phyloP scores from a whole-genome alignment of 2,329 filamentous ascomycete species.

The Neopestalotiopsis clavispora region DNA sequence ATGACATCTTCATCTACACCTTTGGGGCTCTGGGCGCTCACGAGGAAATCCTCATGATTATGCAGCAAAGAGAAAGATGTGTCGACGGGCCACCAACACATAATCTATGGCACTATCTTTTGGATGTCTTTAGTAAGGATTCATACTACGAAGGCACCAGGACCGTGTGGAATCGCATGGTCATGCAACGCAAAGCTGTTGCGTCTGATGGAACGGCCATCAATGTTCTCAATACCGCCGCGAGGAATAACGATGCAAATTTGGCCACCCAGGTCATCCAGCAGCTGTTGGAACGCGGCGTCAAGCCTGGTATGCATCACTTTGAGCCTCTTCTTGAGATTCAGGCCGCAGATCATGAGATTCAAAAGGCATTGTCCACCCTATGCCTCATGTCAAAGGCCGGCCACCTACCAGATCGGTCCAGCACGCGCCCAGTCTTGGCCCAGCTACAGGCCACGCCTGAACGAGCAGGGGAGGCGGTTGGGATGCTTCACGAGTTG shows the following conservation, averaged over 20 bases:
- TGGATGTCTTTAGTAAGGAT: conserved; percentile 74
- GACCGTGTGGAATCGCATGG: conserved; percentile 73
- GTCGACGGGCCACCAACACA: conserved; percentile 46
- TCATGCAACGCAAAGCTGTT: conserved; percentile 60
- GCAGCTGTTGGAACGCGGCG: conserved; percentile 62
- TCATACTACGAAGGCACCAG: conserved; percentile 68
- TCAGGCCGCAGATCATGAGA: conserved; percentile 64
- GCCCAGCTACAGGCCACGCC: conserved; percentile 54
- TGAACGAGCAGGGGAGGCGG: conserved; percentile 53
- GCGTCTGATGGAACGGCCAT: conserved; percentile 69
- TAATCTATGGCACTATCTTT: conserved; percentile 70
- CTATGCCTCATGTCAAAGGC: conserved; percentile 76
- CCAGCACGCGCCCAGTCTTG: conserved; percentile 69
- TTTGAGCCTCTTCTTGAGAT: conserved; percentile 81
- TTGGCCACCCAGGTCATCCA: conserved; percentile 76
- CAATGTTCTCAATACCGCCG: conserved; percentile 74
- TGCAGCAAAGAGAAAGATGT: conserved; percentile 59
- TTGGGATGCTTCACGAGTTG: conserved; percentile 61
- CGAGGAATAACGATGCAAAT: conserved; percentile 67
- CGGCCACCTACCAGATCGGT: conserved; percentile 59
- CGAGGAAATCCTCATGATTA: conserved; percentile 75
- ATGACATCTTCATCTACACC: conserved; percentile 76
- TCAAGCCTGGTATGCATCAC: conserved; percentile 67
- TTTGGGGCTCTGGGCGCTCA: conserved; percentile 75
- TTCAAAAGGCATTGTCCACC: conserved; percentile 70